Base-by-base conservation (phyloP, 2,329 filamentous ascomycete genomes). In the Cercospora zeina region DNA sequence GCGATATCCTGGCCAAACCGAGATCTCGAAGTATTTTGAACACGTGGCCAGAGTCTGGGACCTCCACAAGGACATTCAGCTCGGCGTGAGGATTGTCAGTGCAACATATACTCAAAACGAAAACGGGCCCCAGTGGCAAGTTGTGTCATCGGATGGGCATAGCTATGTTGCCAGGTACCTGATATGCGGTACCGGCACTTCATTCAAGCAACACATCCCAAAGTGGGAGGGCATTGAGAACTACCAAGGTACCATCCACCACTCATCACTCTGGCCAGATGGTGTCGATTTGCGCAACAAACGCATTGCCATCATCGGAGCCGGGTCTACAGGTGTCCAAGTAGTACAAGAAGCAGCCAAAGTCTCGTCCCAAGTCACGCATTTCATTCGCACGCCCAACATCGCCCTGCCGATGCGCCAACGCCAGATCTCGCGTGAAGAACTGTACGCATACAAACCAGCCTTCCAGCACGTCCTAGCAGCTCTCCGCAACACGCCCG, bases 351-450 rank as follows among this genome's bases (percentile, higher is more conserved):
- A 71, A 53, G 62, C 66, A n/a, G 65, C 67, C n/a, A 71, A 71
- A 36, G 67, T 70, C 13, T 68, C 68, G 5, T 59, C 51, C 1
- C 75, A 70, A 1, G 72, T 89, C 0, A 79, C 77, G 0, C 83
- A 89, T 27, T 88, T 88, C 73, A 85, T 89, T 68, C 80, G 87
- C 10, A 89, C 86, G 0, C 87, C 87, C 0, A 89, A 89, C 62
- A 76, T 87, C 5, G 84, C 83, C 0, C 68, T 89, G 1, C 85
- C 86, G 0, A 87, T 89, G 84, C 78, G 80, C 3, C 80, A 82
- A 59, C 75, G 77, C 4, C 39, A 74, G 0, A 74, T 87, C 34
- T 80, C 78, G 0, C 73, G 71, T 2, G 77, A 81, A 58, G 42
- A 49, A 27, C 21, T 49, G 9, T 49, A 49, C 21, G 42, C 42